Base-by-base conservation (phyloP, 345 rosid genomes). In the Aegle marmelos region DNA sequence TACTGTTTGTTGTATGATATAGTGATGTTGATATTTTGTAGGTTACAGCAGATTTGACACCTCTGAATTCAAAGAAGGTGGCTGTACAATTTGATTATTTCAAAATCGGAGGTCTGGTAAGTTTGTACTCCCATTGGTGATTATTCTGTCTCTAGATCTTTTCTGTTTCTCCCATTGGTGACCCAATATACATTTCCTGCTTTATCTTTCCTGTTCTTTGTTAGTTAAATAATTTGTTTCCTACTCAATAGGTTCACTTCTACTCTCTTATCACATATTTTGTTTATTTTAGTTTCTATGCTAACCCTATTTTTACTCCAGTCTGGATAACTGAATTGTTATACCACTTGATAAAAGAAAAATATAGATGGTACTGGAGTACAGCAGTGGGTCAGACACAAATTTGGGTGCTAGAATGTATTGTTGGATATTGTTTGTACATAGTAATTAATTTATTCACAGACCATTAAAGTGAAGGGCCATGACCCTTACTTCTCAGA, bases 41-140 rank as follows among this genome's bases (percentile, higher is more conserved):
- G 98, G 98, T 92, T 57, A 95, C 98, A 19, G 99, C 97, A 75
- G 92, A 93, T 80, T 79, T 95, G 31, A 93, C 83, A 22, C 99
- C 98, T 63, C 77, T 95, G 75, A 93, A 86, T 85, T 64, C 91
- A 4, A 90, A 75, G 77, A 93, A 91, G 79, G 98, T 91, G 33
- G 97, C 98, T 72, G 98, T 95, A 58, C 86, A 95, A 68, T 93
- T 95, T 57, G 93, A 92, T 76, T 64, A 61, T 68, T 95, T 95
- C 85, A 95, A 91, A 79, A 93, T 93, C 25, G 90, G 77, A 0
- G 92, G 97, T 76, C 82, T 95, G 86, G 99, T 92, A 84, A 82
- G 95, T 19, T 74, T 63, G 31, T 53, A 53, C 57, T 17, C 10
- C 31, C 13, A 70, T 5, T 41, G 5, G 30, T 22, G 41, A 22